These are phyloP conservation scores for Pythium rhizo-oryzae DNA, from an alignment of 352 stramenopile genomes.

Conservation along the genomic window DNA sequence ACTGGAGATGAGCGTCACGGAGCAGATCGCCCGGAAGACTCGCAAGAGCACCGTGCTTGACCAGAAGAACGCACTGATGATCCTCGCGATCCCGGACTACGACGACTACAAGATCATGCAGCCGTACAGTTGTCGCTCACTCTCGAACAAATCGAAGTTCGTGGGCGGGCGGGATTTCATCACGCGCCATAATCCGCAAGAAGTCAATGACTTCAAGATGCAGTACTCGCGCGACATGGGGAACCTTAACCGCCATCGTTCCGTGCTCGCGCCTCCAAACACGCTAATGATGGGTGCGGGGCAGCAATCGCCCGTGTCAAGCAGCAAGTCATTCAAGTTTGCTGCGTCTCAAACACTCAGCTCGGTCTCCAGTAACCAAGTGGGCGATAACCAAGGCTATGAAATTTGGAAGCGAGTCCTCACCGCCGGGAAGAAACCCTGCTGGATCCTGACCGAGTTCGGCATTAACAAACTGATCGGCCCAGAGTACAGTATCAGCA, in stretches of 20 bases:
- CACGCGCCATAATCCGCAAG: conserved; percentile 71
- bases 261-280: conserved; percentile 53
- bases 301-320: background rate
- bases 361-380: conserved; percentile 18
- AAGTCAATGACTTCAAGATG: conserved; percentile 77
- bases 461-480: conserved; percentile 65
- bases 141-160: conserved; percentile 66
- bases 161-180: conserved; percentile 68
- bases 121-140: conserved; percentile 71
- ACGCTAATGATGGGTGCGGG: conserved; percentile 29
- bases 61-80: conserved; percentile 67
- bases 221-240: conserved; percentile 72
- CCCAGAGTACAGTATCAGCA: conserved; percentile 62
- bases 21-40: conserved; percentile 69
- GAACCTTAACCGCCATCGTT: conserved; percentile 66
- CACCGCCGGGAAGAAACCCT: conserved; percentile 55
- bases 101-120: conserved; percentile 79
- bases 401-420: conserved; percentile 52
- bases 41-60: conserved; percentile 73
- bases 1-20: conserved; percentile 62
- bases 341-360: conserved; percentile 25
- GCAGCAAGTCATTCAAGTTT: conserved; percentile 33
- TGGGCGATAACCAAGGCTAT: conserved; percentile 25
- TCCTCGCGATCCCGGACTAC: conserved; percentile 77
- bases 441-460: conserved; percentile 68